Evolutionary conservation across 2,329 filamentous ascomycete genomes (phyloP).

Genomic region (Paecilomyces variotii): DNA sequence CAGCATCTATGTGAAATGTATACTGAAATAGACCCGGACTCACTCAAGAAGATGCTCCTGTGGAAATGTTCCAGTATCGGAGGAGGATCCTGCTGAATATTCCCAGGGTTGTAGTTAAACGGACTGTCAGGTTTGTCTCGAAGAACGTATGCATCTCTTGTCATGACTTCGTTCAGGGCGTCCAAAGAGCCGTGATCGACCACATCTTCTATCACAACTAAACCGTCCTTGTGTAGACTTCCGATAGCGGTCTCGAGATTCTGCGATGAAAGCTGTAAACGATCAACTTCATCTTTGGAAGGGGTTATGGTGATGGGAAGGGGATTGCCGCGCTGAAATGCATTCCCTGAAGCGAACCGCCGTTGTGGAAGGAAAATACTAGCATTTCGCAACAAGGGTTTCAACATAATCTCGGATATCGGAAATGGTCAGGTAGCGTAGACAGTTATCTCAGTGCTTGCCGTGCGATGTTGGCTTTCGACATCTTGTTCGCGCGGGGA

Average conservation of each 20-base stretch:
- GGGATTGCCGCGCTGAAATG: neutral
- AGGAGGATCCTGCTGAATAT: conserved; percentile 53
- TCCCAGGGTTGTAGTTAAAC: conserved; percentile 20
- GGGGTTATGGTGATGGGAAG: conserved; percentile 28
- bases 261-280: conserved; percentile 32
- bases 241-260: conserved; percentile 51
- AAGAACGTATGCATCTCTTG: conserved; percentile 47
- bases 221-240: conserved; percentile 45
- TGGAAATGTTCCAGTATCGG: conserved; percentile 43
- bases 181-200: conserved; percentile 47
- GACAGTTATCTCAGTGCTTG: neutral
- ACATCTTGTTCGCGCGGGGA: neutral
- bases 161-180: conserved; percentile 51
- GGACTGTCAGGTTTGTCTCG: conserved; percentile 48
- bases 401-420: neutral
- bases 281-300: conserved; percentile 35
- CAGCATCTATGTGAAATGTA: neutral
- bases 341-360: neutral
- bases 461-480: neutral
- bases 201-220: conserved; percentile 50
- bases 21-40: conserved; percentile 3
- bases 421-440: neutral
- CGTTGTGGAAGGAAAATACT: neutral
- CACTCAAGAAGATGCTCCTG: conserved; percentile 46
- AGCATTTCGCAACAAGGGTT: neutral